Evolutionary conservation across 768 basidiomycete species (phyloP), one percentile per base, ranked within the genome.

Genomic region (Melanogaster broomeanus): DNA sequence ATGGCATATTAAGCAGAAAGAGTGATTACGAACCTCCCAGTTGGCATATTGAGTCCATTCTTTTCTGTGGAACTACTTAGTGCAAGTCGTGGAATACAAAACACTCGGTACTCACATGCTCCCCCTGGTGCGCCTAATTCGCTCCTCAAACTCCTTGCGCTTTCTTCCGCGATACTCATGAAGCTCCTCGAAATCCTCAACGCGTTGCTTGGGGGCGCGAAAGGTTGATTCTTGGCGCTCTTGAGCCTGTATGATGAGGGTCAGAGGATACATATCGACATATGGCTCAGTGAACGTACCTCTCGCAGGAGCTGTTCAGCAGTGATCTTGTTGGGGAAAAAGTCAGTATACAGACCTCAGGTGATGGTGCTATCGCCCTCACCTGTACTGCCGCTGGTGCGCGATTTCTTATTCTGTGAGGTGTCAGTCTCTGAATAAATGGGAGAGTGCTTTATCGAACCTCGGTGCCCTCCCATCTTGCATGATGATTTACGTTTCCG

Each of bases 291-390:
- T 3, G 33, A 27, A 42, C 72, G 42, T 67, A 90, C 91, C 77
- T 99, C 97, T 62, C 97, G 88, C 10, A 99, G 78, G 38, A 99
- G 85, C 73, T 99, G 97, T 73, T 98, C 97, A 13, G 97, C 93
- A 51, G 97, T 98, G 73, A 98, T 95, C 93, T 98, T 72, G n/a
- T 42, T 21, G 53, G 35, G 41, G 44, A 55, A 42, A 47, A 34
- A 28, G 52, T 61, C 44, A 69, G 55, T 57, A 53, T 27, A 46
- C 45, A 43, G 34, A 28, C 21, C 18, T 16, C 21, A 15, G 48
- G 15, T 22, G 13, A 42, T 38, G 39, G 47, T 46, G 31, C 45
- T 42, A 58, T 27, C 48, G 50, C 46, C 68, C 82, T 56, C 45
- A 90, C 93, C 72, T 96, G 93, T 54, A 98, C 79, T 53, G 93